Conservation (phyloP, 345 rosid genomes). For the Populus euphratica region DNA sequence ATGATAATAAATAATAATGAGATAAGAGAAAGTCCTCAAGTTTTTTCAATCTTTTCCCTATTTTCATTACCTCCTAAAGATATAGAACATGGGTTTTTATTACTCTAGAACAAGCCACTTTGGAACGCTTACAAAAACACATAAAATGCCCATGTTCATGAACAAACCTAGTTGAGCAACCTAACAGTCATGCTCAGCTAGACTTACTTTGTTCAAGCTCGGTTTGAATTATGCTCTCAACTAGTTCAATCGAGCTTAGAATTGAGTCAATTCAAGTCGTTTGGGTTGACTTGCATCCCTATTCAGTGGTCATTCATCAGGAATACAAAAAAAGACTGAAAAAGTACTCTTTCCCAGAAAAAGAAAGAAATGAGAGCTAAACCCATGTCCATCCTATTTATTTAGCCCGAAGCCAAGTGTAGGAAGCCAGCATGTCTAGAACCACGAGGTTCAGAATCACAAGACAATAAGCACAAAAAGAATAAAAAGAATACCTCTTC, state of each 20-base stretch:
- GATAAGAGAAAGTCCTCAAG: background rate
- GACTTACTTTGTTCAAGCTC: background rate
- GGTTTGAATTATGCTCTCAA: background rate
- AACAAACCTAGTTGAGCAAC: background rate
- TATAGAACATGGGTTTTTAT: background rate
- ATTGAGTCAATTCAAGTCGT: background rate
- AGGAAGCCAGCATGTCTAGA: background rate
- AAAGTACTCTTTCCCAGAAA: background rate
- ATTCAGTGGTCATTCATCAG: background rate
- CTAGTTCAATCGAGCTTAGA: background rate
- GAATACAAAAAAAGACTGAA: background rate
- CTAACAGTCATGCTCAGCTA: background rate
- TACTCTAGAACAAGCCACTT: background rate
- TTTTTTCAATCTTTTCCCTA: background rate
- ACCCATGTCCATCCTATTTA: background rate
- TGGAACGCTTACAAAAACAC: background rate
- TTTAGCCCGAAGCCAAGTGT: background rate
- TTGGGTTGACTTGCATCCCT: background rate
- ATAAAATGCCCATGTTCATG: background rate
- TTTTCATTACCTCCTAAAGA: background rate
- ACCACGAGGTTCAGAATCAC: background rate
- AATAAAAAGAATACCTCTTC: conserved; percentile 53
- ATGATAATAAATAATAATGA: background rate
- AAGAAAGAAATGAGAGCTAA: background rate
- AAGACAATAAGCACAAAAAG: background rate